Base-by-base conservation (phyloP, 441 rosid genomes). In the Metrosideros polymorpha region DNA sequence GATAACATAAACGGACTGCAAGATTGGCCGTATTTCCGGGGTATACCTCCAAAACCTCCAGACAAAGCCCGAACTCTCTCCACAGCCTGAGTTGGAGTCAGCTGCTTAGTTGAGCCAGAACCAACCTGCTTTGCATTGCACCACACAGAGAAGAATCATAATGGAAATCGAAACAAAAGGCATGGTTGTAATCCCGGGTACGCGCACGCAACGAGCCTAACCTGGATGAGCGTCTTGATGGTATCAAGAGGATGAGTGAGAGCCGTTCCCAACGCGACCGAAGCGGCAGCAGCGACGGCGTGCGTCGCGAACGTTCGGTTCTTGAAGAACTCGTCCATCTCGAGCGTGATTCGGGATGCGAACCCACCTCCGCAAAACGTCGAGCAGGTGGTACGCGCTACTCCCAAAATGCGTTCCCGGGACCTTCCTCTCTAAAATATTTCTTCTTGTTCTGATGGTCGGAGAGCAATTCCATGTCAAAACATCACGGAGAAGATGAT, bases 161-260 rank as follows among this genome's bases (percentile, higher is more conserved):
- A 14, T 53, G 84, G 61, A 43, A 71, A 53, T 71, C 43, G 59
- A 27, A 47, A 27, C 25, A 4, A 63, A 17, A 52, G 39, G 52
- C 59, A 13, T 51, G 13, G 53, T n/a, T 12, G 57, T 30, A 25
- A 25, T 54, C 10, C 66, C 66, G 32, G 32, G 13, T n/a, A 57
- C 8, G 66, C 66, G 66, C 66, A n/a, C 66, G 32, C 82, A 75
- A 42, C 53, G 49, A 50, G 83, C 71, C 82, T 82, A 88, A 96
- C 98, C 98, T 97, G 98, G 63, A 92, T 87, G 76, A 97, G 92
- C 79, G 95, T 91, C 92, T 97, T 97, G 88, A 94, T 82, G 39
- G 98, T 94, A 89, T 97, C 99, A n/a, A 97, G 92, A 42, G 99
- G 99, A 85, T 94, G 94, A 84, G 98, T 91, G 55, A 93, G 84